Percentiles rank a stretch among this genome's conserved stretches.
phyloP scores from a whole-genome alignment of 2,329 filamentous ascomycete species.

The Gaeumannomyces tritici region DNA sequence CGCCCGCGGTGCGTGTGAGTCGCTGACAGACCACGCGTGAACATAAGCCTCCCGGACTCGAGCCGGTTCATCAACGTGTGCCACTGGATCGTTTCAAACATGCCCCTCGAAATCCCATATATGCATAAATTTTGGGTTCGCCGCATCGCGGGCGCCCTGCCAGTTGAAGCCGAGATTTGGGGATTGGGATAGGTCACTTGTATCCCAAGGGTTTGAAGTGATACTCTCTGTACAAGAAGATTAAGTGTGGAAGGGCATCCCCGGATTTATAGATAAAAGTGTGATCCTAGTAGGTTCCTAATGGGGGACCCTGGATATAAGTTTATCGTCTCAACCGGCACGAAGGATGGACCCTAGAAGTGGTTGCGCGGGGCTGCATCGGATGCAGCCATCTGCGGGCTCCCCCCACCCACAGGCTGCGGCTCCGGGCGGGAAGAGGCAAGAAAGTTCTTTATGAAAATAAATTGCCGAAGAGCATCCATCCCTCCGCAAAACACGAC shows the following conservation, averaged over 20 bases:
- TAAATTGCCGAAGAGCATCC: not conserved
- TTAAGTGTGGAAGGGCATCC: too few species aligned
- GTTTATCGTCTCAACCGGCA: not conserved
- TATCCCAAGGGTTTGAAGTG: too few species aligned
- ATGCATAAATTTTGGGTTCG: not conserved
- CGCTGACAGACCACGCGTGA: conserved; percentile 31
- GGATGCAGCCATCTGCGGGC: not conserved
- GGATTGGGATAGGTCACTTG: not conserved
- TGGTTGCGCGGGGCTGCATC: not conserved
- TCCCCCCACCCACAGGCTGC: not conserved
- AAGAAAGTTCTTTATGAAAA: too few species aligned
- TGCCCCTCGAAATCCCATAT: conserved; percentile 26
- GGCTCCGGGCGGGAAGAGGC: too few species aligned
- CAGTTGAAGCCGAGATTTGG: not conserved
- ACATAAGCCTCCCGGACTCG: conserved; percentile 31
- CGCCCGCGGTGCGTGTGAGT: conserved; percentile 32
- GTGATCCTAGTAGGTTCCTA: too few species aligned
- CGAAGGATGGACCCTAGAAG: not conserved
- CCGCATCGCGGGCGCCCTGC: not conserved
- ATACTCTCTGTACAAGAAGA: too few species aligned
- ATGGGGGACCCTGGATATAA: not conserved
- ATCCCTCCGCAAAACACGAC: not conserved
- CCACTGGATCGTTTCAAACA: conserved; percentile 36
- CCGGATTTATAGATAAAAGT: too few species aligned
- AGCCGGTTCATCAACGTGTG: conserved; percentile 36